Base-by-base conservation (phyloP, 1,284 basidiomycete species). In the Mycena citricolor region DNA sequence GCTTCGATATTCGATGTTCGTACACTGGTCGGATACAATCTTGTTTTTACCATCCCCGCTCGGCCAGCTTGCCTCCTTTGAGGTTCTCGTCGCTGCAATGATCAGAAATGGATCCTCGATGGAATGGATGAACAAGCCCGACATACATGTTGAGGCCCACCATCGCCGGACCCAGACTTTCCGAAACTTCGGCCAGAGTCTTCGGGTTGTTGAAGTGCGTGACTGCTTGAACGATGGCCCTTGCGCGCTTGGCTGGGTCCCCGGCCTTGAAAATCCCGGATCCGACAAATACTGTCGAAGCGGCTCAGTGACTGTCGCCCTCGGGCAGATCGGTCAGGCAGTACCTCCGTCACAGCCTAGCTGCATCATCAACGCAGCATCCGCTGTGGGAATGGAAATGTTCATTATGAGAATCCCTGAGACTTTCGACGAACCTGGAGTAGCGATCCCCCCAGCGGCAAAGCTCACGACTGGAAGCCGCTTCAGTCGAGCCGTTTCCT, bases 321-420 rank as follows among this genome's bases (percentile, higher is more conserved):
- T 45, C 49, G 23, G 25, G 47, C 32, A 36, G 55, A 38, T 38
- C 39, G n/a, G 34, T n/a, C 6, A 34, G 31, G 30, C 69, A 77
- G 54, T 59, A 91, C 90, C 91, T 75, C 97, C 95, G 63, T 99
- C 95, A 65, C 92, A 94, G 37, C 95, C 94, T 28, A 99, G 81
- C 64, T 98, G 94, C 95, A 99, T 99, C 95, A 99, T 97, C 54
- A 99, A 70, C 4, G 97, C 97, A 17, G 95, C 97, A 65, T 99
- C 95, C 54, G 94, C 88, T 87, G 53, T 10, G 47, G 26, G 28
- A 32, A 36, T 39, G 42, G 39, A 53, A n/a, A 42, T 24, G 32
- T 37, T 20, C 13, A 51, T 16, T 8, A 30, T 39, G n/a, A n/a
- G n/a, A n/a, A n/a, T n/a, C n/a, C n/a, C n/a, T 20, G 17, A 20